Conservation (phyloP, 139 green algal genomes). For the Closterium sp. region DNA sequence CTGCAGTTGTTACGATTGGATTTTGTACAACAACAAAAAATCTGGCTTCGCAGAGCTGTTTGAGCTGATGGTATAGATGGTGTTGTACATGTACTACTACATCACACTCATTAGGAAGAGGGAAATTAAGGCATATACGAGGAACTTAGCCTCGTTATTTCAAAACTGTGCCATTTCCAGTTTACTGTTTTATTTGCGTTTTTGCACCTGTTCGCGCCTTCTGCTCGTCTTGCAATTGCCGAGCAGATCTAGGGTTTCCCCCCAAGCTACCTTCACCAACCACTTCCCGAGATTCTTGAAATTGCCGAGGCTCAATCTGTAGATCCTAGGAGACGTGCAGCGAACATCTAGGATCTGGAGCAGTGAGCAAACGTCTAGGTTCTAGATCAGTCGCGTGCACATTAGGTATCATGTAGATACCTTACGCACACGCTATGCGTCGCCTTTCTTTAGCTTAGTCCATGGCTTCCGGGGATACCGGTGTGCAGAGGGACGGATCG, state of each 20-base stretch:
- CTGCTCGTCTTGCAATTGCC: neutral
- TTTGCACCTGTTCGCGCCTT: too few relatives aligned
- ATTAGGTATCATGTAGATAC: neutral
- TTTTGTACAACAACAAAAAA: too few relatives aligned
- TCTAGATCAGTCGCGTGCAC: neutral
- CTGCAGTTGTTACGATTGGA: too few relatives aligned
- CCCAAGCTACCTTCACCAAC: neutral
- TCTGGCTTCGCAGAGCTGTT: too few relatives aligned
- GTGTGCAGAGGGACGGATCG: neutral
- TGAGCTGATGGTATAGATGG: too few relatives aligned
- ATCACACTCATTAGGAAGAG: too few relatives aligned
- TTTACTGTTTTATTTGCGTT: too few relatives aligned
- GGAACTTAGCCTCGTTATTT: too few relatives aligned
- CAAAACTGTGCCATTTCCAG: too few relatives aligned
- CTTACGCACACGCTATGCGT: neutral
- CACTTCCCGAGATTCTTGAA: neutral
- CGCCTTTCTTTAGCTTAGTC: neutral
- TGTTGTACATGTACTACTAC: too few relatives aligned
- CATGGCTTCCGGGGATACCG: neutral
- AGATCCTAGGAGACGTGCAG: neutral
- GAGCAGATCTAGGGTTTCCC: neutral
- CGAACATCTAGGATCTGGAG: neutral
- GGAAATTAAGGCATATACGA: too few relatives aligned
- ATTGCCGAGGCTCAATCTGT: neutral
- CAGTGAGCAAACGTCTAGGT: neutral